Evolutionary conservation across 495 filamentous ascomycete genomes (phyloP).

Genomic region (Penicillium manginii): DNA sequence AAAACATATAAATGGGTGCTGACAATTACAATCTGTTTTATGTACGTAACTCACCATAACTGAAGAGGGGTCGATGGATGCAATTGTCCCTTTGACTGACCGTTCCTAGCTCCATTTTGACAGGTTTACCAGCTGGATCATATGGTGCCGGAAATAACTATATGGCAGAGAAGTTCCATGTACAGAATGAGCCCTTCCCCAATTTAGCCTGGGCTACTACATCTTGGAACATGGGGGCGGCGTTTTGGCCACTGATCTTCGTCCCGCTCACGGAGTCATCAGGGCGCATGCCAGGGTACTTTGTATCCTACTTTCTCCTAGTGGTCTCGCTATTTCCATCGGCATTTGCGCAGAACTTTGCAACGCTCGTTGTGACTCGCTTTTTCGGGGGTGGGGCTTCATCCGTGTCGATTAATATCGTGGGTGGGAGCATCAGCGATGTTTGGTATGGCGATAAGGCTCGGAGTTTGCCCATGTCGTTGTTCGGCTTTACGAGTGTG

Average conservation of each 20-base stretch:
- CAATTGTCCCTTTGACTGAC: background rate
- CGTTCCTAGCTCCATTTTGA: constrained; percentile 41
- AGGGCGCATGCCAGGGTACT: constrained; percentile 53
- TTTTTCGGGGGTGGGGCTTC: constrained; percentile 56
- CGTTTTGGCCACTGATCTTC: constrained; percentile 53
- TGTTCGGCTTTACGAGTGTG: constrained; percentile 48
- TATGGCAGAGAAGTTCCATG: constrained; percentile 42
- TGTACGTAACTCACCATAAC: constrained; percentile 26
- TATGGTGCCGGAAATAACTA: constrained; percentile 44
- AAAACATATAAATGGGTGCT: constrained; percentile 40
- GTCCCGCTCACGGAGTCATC: constrained; percentile 58
- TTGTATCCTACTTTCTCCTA: constrained; percentile 53
- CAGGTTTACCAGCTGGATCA: constrained; percentile 47
- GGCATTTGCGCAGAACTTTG: constrained; percentile 55
- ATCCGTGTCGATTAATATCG: constrained; percentile 50
- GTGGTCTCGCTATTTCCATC: constrained; percentile 52
- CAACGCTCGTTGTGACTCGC: constrained; percentile 52
- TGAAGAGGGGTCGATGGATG: background rate
- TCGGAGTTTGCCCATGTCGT: constrained; percentile 47
- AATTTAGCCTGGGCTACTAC: constrained; percentile 53
- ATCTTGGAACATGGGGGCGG: constrained; percentile 58
- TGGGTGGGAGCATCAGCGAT: constrained; percentile 50
- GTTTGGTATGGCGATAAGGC: constrained; percentile 46
- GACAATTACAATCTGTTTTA: constrained; percentile 47
- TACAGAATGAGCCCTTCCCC: constrained; percentile 48